Percentiles rank a stretch among this genome's conserved stretches.
Evolutionary conservation across 2,329 filamentous ascomycete species (phyloP).

Genomic region (Chaetothyriales sp.): DNA sequence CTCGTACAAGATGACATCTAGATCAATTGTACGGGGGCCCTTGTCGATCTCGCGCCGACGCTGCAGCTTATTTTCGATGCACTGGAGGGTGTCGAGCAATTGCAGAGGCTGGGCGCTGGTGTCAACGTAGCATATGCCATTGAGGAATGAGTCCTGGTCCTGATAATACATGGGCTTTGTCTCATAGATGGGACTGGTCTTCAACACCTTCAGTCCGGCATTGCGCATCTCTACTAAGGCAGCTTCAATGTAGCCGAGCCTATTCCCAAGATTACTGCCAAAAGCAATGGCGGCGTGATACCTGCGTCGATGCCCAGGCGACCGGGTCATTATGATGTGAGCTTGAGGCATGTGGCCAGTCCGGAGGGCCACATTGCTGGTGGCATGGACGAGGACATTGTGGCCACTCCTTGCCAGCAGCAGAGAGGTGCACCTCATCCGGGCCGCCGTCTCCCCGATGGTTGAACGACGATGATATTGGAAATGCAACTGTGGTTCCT

Average conservation of each 20-base stretch:
- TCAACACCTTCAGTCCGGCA: slow-evolving; percentile 54
- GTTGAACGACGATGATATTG: not conserved
- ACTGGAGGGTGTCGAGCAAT: slow-evolving; percentile 66
- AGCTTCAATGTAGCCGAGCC: slow-evolving; percentile 67
- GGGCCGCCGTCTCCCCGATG: not conserved
- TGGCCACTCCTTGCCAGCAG: not conserved
- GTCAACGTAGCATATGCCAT: slow-evolving; percentile 67
- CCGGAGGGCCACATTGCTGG: not conserved
- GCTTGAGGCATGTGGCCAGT: not conserved
- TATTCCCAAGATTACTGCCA: slow-evolving; percentile 82
- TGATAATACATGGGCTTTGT: slow-evolving; percentile 93
- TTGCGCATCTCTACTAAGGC: slow-evolving; percentile 66
- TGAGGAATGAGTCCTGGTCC: slow-evolving; percentile 77
- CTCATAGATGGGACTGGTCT: slow-evolving; percentile 83
- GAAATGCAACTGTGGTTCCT: not conserved
- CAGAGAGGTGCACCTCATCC: not conserved
- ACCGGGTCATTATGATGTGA: not conserved
- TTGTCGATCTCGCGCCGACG: slow-evolving; percentile 79
- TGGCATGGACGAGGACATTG: not conserved
- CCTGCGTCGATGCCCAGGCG: not conserved
- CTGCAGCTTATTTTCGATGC: slow-evolving; percentile 66
- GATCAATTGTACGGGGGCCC: slow-evolving; percentile 82
- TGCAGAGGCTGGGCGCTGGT: slow-evolving; percentile 60
- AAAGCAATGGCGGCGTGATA: slow-evolving; percentile 64
- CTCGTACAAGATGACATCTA: slow-evolving; percentile 80